Evolutionary conservation across 2,329 filamentous ascomycete genomes (phyloP), one percentile per base, ranked within the genome.

Genomic region (Colletotrichum euphorbiae): DNA sequence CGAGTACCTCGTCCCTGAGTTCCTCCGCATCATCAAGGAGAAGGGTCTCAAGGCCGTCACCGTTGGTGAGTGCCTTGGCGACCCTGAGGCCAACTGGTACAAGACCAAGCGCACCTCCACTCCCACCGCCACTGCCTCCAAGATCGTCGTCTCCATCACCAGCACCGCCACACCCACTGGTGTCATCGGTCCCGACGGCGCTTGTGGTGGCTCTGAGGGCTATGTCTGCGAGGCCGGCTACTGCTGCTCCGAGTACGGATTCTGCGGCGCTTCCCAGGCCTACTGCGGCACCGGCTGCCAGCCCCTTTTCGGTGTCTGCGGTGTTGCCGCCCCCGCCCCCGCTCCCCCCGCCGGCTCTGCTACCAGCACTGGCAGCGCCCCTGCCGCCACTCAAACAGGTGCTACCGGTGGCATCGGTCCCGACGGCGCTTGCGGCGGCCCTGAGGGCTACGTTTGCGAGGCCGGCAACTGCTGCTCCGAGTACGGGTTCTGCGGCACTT

Each of bases 21-120:
- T 68, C 66, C 56, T 60, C 12, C 60, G 67, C 58, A 54, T 70
- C 56, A 63, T 70, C 45, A 69, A 68, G 58, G 58, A 68, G 58
- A 70, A 78, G 73, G 62, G 72, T 79, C 4, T 77, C 73, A 43
- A 60, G 62, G 17, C 76, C 11, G 82, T 84, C 24, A 82, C 81
- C 15, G 75, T 84, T 15, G 82, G 83, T 43, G 82, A 83, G 70
- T 85, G 82, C 70, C 75, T 85, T 21, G 79, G 77, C 21, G 82
- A 84, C 70, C 77, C 80, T 3, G 61, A 72, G n/a, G 75, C 71
- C 46, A 84, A 85, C 76, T 85, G 82, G 82, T 84, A 85, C 74
- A 65, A 58, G 51, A 61, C 61, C 45, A 69, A 69, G 56, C 69
- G 69, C 61, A 69, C 69, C 19, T 66, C 66, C 6, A 70, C 69